Evolutionary conservation across 2,329 filamentous ascomycete species (phyloP).

Genomic region (Sclerotinia sclerotiorum): DNA sequence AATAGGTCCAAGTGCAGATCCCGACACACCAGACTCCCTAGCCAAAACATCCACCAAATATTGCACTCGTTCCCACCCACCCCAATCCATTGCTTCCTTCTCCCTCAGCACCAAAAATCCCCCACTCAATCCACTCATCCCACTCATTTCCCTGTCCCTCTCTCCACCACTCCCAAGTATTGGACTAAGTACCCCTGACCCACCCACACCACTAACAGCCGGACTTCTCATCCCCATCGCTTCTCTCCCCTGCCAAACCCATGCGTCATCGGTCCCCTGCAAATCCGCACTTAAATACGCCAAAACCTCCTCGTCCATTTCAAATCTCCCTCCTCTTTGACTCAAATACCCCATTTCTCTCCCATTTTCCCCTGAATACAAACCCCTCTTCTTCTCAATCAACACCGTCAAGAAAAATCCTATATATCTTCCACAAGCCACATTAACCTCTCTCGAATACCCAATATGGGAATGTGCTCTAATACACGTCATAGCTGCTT

Average conservation of each 20-base stretch:
- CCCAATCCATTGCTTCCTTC: slow-evolving; percentile 67
- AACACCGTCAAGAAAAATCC: slow-evolving; percentile 76
- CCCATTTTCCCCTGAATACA: slow-evolving; percentile 35
- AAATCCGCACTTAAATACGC: slow-evolving; percentile 84
- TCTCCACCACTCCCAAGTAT: slow-evolving; percentile 33
- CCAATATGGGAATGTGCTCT: slow-evolving; percentile 70
- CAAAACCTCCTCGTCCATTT: slow-evolving; percentile 78
- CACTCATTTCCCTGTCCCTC: slow-evolving; percentile 42
- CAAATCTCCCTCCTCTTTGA: slow-evolving; percentile 23
- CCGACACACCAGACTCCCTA: slow-evolving; percentile 30
- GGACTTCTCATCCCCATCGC: slow-evolving; percentile 41
- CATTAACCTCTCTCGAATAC: slow-evolving; percentile 68
- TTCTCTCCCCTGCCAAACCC: slow-evolving; percentile 75
- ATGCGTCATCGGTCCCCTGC: slow-evolving; percentile 76
- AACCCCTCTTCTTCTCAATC: slow-evolving; percentile 50
- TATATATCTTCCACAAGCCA: slow-evolving; percentile 77
- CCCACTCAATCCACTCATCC: neutral
- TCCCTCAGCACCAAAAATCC: slow-evolving; percentile 47
- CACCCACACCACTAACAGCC: slow-evolving; percentile 21
- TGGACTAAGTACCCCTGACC: slow-evolving; percentile 24
- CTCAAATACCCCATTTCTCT: slow-evolving; percentile 22
- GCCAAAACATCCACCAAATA: slow-evolving; percentile 57
- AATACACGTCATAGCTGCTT: slow-evolving; percentile 70
- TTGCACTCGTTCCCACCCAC: slow-evolving; percentile 77
- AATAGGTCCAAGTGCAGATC: neutral